Conservation (phyloP, 2,329 filamentous ascomycete genomes). For the Myriosclerotinia curreyana region DNA sequence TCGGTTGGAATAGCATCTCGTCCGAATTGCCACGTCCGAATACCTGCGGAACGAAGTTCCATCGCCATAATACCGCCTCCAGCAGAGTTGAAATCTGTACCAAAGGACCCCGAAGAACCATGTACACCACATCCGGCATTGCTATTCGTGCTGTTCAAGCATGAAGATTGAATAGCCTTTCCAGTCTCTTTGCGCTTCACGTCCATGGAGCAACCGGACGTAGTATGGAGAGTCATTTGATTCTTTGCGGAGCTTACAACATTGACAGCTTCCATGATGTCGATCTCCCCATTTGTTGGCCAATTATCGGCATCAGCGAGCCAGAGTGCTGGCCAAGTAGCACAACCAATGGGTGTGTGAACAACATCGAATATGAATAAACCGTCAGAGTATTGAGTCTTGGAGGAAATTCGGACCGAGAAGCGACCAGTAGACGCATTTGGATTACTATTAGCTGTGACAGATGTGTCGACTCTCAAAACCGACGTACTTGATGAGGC, state of each 20-base stretch:
- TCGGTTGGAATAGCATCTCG: constrained; percentile 46
- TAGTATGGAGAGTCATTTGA: constrained; percentile 51
- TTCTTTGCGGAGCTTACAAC: constrained; percentile 39
- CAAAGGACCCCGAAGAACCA: constrained; percentile 47
- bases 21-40: constrained; percentile 53
- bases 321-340: constrained; percentile 59
- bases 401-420: constrained; percentile 55
- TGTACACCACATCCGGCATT: constrained; percentile 45
- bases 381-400: constrained; percentile 50
- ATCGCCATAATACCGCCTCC: constrained; percentile 50
- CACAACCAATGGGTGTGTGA: constrained; percentile 57
- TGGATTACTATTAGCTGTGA: constrained; percentile 53
- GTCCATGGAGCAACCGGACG: constrained; percentile 43
- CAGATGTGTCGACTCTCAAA: constrained; percentile 59
- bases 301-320: constrained; percentile 56
- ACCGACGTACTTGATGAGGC: constrained; percentile 53
- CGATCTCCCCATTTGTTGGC: constrained; percentile 61
- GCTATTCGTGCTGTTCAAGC: constrained; percentile 43
- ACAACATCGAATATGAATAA: constrained; percentile 57
- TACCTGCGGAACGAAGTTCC: constrained; percentile 45
- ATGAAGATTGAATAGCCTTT: constrained; percentile 46
- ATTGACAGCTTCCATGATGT: constrained; percentile 53
- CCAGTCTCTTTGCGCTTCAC: constrained; percentile 49
- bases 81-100: constrained; percentile 50
- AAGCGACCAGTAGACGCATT: constrained; percentile 46